Evolutionary conservation across 148 eudicot genomes (phyloP).

Genomic region (Rhododendron henanense): DNA sequence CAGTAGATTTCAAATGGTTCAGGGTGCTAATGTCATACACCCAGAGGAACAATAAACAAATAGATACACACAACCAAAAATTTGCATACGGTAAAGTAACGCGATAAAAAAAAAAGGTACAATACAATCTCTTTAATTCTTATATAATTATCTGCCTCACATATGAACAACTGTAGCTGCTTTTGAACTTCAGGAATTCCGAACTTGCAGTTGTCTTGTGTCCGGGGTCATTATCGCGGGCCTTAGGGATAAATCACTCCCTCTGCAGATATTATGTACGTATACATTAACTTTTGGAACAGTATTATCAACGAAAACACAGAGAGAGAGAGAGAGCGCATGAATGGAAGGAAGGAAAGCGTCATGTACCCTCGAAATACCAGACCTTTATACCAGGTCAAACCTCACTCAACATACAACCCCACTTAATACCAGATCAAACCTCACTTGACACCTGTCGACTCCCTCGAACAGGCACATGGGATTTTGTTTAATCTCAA

Average conservation of each 20-base stretch:
- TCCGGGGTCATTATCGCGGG: not conserved
- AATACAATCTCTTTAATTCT: not conserved
- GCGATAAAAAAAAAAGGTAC: not conserved
- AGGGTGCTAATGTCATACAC: not conserved
- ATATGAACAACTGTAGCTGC: not conserved
- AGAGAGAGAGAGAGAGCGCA: not conserved
- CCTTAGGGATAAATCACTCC: slow-evolving; percentile 5
- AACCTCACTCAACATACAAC: not conserved
- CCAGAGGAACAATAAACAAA: not conserved
- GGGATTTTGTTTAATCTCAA: not conserved
- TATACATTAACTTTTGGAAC: not conserved
- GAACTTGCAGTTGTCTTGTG: not conserved
- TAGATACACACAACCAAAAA: not conserved
- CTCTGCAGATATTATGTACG: not conserved
- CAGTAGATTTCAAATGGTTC: not conserved
- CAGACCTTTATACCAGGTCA: not conserved
- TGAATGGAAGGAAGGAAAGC: not conserved
- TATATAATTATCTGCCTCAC: not conserved
- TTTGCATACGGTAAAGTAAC: not conserved
- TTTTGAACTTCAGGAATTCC: not conserved
- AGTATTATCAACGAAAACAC: not conserved
- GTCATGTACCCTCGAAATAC: not conserved
- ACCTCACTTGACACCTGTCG: not conserved
- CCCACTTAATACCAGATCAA: not conserved
- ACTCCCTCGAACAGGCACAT: not conserved